These are phyloP conservation scores for Nicotiana sylvestris DNA, from an alignment of 257 asterid genomes.

Conservation along the genomic window DNA sequence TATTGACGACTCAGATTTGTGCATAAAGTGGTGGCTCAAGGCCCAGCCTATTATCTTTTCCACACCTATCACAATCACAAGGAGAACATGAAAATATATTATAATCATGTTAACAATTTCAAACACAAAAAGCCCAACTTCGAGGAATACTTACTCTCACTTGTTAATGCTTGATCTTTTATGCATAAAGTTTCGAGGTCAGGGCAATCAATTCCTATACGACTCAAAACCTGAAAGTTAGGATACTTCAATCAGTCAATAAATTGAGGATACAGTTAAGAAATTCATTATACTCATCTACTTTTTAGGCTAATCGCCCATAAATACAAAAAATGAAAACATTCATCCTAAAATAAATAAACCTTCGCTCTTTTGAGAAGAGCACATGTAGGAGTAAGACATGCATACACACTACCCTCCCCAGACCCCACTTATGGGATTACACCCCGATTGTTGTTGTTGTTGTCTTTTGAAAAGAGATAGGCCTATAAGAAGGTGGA, in stretches of 20 bases:
- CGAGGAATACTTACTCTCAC: constrained; percentile 56
- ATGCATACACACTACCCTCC: too few relatives aligned
- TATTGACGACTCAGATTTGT: constrained; percentile 37
- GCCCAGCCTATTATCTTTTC: constrained; percentile 87
- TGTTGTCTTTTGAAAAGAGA: neutral
- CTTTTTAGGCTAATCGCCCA: neutral
- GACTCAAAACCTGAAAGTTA: constrained; percentile 46
- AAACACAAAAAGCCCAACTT: constrained; percentile 16
- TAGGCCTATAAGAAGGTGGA: constrained; percentile 2
- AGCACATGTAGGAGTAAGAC: too few relatives aligned
- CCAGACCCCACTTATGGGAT: too few relatives aligned
- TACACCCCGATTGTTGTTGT: too few relatives aligned
- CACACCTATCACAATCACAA: constrained; percentile 47
- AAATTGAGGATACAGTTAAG: neutral
- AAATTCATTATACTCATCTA: neutral
- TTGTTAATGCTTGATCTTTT: constrained; percentile 80
- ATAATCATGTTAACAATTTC: constrained; percentile 2
- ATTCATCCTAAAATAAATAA: neutral
- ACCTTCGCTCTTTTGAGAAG: neutral
- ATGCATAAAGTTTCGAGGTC: constrained; percentile 69
- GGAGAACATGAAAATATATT: constrained; percentile 17
- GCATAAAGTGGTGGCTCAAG: constrained; percentile 78
- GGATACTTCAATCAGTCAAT: neutral
- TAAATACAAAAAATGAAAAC: neutral
- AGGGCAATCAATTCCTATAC: constrained; percentile 58